Conservation (phyloP, 1,139 yeast species). For the Candida labiduridarum region DNA sequence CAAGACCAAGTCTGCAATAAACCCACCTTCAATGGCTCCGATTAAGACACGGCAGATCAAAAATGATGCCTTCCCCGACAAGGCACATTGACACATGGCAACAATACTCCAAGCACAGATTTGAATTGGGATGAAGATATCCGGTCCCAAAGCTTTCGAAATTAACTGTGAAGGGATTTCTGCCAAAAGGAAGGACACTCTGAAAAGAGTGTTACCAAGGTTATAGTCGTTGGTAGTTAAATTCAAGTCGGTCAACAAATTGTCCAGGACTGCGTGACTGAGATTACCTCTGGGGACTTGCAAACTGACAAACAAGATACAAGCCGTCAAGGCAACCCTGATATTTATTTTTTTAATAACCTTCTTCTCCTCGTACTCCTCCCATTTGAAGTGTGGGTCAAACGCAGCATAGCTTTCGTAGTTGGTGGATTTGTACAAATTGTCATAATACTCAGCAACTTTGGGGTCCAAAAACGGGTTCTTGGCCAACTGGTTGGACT, state of each 20-base stretch:
- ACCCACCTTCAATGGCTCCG: slow-evolving; percentile 35
- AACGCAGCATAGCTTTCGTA: slow-evolving; percentile 37
- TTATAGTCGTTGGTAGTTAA: slow-evolving; percentile 35
- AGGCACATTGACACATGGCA: slow-evolving; percentile 29
- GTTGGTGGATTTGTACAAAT: slow-evolving; percentile 12
- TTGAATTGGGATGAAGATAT: slow-evolving; percentile 35
- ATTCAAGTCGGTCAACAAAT: slow-evolving; percentile 29
- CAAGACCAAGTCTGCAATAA: slow-evolving; percentile 32
- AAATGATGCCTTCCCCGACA: slow-evolving; percentile 27
- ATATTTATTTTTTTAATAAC: slow-evolving; percentile 26
- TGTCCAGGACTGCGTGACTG: slow-evolving; percentile 35
- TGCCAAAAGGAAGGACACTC: slow-evolving; percentile 29
- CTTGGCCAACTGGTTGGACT: slow-evolving; percentile 7
- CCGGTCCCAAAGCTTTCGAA: slow-evolving; percentile 36
- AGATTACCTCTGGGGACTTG: slow-evolving; percentile 36
- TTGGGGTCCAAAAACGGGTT: slow-evolving; percentile 17
- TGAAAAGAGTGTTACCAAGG: slow-evolving; percentile 32
- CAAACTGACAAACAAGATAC: slow-evolving; percentile 33
- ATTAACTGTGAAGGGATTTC: slow-evolving; percentile 38
- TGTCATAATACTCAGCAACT: slow-evolving; percentile 16
- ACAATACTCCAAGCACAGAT: slow-evolving; percentile 35
- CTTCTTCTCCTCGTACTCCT: slow-evolving; percentile 33
- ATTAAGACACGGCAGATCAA: slow-evolving; percentile 29
- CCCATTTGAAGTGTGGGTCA: slow-evolving; percentile 41
- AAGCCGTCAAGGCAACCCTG: slow-evolving; percentile 31